phyloP scores from a whole-genome alignment of 768 basidiomycete species.

The Postia placenta region DNA sequence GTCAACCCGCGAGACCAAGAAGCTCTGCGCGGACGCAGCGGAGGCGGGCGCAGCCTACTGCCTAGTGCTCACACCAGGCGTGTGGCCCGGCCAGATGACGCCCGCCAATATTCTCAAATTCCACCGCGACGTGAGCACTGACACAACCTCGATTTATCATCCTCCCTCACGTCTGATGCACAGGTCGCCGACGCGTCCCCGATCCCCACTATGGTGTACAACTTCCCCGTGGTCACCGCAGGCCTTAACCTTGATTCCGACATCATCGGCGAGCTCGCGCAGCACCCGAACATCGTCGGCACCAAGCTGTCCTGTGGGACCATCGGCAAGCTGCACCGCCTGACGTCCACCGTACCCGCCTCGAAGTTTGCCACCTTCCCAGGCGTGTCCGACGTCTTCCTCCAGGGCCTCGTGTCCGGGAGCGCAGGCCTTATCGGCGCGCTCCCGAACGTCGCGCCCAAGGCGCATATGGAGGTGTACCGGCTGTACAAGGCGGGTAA shows the following conservation, averaged over 20 bases:
- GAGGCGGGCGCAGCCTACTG: constrained; percentile 80
- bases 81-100: constrained; percentile 64
- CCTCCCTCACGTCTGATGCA: constrained; percentile 16
- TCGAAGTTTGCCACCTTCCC: constrained; percentile 65
- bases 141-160: too few species aligned
- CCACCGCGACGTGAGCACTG: constrained; percentile 47
- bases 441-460: constrained; percentile 37
- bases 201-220: constrained; percentile 76
- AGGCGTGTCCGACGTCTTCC: constrained; percentile 66
- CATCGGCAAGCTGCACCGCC: constrained; percentile 76
- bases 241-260: constrained; percentile 85
- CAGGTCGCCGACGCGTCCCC: constrained; percentile 66
- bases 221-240: constrained; percentile 77
- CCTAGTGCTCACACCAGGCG: constrained; percentile 69
- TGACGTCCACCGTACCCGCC: constrained; percentile 51
- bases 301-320: constrained; percentile 82
- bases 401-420: constrained; percentile 35
- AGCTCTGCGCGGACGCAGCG: constrained; percentile 65
- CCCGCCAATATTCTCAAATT: constrained; percentile 57
- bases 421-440: constrained; percentile 41
- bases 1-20: constrained; percentile 69
- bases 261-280: constrained; percentile 56
- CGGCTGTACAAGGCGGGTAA: constrained; percentile 46
- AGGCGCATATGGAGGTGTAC: constrained; percentile 47
- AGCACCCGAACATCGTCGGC: constrained; percentile 83